Base-by-base conservation (phyloP, 352 stramenopile genomes). In the Globisporangium nagaii region DNA sequence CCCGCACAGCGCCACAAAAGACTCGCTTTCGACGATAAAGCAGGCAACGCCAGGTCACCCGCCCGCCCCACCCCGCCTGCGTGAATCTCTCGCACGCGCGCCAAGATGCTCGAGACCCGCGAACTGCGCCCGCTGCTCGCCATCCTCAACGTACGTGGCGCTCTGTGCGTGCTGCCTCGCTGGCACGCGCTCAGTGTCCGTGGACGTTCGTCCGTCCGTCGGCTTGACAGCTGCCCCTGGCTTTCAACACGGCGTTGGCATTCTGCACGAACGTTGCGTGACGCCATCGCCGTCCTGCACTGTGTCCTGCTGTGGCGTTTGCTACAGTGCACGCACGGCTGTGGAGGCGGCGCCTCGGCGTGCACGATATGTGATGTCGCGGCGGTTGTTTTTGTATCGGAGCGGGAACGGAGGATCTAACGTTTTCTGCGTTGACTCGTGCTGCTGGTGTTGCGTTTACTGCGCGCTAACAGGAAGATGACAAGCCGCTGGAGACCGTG, bases 401-500 rank as follows among this genome's bases (percentile, higher is more conserved):
- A 39, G 3, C 19, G 34, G n/a, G n/a, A n/a, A n/a, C n/a, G n/a
- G n/a, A n/a, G 25, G 47, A 22, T 36, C 34, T 30, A 30, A 41
- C 32, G n/a, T 20, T 7, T 28, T 12, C n/a, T 32, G 25, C 43
- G 24, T 2, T 54, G 11, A 0, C 42, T 32, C 58, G 63, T 63
- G 43, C 45, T 53, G 35, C 50, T 13, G 20, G 9, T 34, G 12
- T 39, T n/a, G 53, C 54, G 8, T n/a, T 11, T 48, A 25, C 13
- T 34, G 15, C 12, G n/a, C 12, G 49, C 20, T 20, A 53, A 27
- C 49, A 93, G 84, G 81, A 93, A 64, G 82, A 92, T 50, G 81
- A 93, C 53, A 93, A 91, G 66, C 75, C 81, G 36, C 52, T 93
- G 35, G 84, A 93, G 52, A 72, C 85, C 54, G 84, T 93, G 24